phyloP scores from a whole-genome alignment of 768 basidiomycete genomes.

The Hygrocybe punicea region DNA sequence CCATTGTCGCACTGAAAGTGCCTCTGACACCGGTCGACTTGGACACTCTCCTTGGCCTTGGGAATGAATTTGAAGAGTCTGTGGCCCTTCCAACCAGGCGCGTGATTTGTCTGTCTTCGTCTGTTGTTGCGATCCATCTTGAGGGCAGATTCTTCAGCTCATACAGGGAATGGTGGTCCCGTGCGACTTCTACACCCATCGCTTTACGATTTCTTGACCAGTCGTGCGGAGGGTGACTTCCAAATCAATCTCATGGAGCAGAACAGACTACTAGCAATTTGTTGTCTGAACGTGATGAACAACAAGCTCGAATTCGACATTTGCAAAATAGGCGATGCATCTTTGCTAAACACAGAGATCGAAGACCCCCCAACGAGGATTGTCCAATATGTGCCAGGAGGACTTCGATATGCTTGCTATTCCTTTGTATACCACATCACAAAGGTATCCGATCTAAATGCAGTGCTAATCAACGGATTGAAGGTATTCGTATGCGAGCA shows the following conservation, averaged over 20 bases:
- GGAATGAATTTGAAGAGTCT: not conserved
- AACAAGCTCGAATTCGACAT: slow-evolving; percentile 8
- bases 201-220: slow-evolving; percentile 33
- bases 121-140: not conserved
- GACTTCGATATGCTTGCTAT: not conserved
- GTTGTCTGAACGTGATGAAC: not conserved
- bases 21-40: slow-evolving; percentile 1
- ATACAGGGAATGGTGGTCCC: slow-evolving; percentile 7
- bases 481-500: slow-evolving; percentile 10
- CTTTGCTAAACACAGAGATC: slow-evolving; percentile 1
- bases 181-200: slow-evolving; percentile 33
- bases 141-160: not conserved
- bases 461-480: not conserved
- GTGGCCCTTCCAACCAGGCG: not conserved
- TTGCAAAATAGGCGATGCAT: slow-evolving; percentile 1
- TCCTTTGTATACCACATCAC: not conserved
- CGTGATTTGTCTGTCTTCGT: not conserved
- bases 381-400: not conserved
- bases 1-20: slow-evolving; percentile 3
- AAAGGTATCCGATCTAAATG: not conserved
- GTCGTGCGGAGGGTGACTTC: not conserved
- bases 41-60: slow-evolving; percentile 4
- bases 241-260: not conserved
- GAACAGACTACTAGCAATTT: not conserved
- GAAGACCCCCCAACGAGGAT: not conserved